Conservation (phyloP, 140 eudicot genomes). For the Flaveria floridana region DNA sequence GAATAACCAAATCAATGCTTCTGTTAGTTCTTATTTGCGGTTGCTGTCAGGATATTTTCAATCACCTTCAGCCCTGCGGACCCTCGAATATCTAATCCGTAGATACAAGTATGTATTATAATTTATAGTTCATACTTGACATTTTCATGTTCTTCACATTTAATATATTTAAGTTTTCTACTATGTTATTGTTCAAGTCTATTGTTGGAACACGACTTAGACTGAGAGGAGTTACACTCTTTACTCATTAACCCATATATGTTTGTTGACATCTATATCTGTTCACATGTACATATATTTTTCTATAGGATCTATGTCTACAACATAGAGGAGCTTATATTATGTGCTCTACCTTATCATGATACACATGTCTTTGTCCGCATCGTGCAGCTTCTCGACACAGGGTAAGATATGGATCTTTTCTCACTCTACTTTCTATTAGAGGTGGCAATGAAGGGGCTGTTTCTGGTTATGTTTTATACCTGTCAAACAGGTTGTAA, state of each 20-base stretch:
- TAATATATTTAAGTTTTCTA: not conserved
- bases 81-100: constrained; percentile 86
- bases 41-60: constrained; percentile 70
- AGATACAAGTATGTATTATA: constrained; percentile 69
- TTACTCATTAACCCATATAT: not conserved
- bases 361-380: constrained; percentile 83
- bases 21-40: constrained; percentile 65
- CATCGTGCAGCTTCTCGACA: constrained; percentile 63
- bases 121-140: not conserved
- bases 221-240: constrained; percentile 6
- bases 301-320: constrained; percentile 64
- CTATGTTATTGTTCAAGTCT: not conserved
- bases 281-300: constrained; percentile 4
- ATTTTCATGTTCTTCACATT: constrained; percentile 12
- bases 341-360: constrained; percentile 87
- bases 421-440: not conserved
- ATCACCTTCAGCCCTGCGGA: constrained; percentile 56
- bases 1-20: constrained; percentile 56
- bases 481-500: not conserved
- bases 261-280: not conserved
- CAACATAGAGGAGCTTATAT: constrained; percentile 75
- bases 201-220: not conserved
- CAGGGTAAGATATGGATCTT: constrained; percentile 50
- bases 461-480: not conserved
- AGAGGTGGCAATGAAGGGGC: not conserved